Base-by-base conservation (phyloP, 2,329 filamentous ascomycete species). In the Fusarium chlamydosporum region DNA sequence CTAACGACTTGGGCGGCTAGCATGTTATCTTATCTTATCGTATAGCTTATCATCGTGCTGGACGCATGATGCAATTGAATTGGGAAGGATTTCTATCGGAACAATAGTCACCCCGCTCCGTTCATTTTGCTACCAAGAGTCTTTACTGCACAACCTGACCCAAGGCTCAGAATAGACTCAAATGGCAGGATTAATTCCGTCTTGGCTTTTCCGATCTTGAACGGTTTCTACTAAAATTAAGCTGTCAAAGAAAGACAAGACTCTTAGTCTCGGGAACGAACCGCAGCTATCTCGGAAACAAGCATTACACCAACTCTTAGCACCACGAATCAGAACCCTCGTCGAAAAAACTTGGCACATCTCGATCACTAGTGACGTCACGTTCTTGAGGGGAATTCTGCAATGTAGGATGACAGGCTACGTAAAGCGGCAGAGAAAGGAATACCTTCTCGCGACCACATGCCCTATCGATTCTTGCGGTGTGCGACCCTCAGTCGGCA, bases 261-360 rank as follows among this genome's bases (percentile, higher is more conserved):
- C 43, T 45, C 33, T 41, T 64, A 64, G 38, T 11, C 34, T 45
- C n/a, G 45, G 31, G 37, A 37, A 38, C 26, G 18, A 61, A 59
- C 45, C 26, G 43, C 52, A 45, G n/a, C 38, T 33, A 5, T 23
- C 18, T 38, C 35, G 41, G 61, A n/a, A 60, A 65, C 61, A 64
- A 64, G 60, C 45, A 41, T 60, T 26, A 23, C 9, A 38, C 53
- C 27, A 33, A 27, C 10, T 13, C 12, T 18, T 16, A 58, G 37
- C 35, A 29, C 37, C 35, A 9, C 61, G 60, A 65, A 60, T 64
- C 38, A 58, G 6, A 7, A 26, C 1, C 18, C 2, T 15, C 7
- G 11, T 45, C 20, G 4, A 11, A 6, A 41, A 65, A 65, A 65
- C 61, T 65, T 65, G 61, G 61, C 61, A 65, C 41, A 53, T 29